Evolutionary conservation across 495 filamentous ascomycete genomes (phyloP).

Genomic region (Hyaloscypha finlandica): DNA sequence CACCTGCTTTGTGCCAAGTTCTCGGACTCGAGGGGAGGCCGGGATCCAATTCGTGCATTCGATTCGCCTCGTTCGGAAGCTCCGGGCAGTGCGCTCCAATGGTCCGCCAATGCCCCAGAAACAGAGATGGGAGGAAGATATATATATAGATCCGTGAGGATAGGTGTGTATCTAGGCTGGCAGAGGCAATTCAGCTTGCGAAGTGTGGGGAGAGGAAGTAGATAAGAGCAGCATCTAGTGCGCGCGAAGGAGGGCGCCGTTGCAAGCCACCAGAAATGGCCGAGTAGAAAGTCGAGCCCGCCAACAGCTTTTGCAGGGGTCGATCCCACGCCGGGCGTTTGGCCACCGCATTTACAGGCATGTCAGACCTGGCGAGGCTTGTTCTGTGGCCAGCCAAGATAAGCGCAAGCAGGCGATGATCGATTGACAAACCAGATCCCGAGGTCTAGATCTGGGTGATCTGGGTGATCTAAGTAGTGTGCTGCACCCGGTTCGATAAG

Average conservation of each 20-base stretch:
- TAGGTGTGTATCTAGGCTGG: not conserved
- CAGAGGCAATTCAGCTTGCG: not conserved
- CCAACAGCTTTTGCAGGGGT: not conserved
- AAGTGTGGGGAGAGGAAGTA: not conserved
- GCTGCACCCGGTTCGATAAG: too few relatives aligned
- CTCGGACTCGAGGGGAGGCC: not conserved
- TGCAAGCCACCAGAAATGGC: not conserved
- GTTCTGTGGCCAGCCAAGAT: not conserved
- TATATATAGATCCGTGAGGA: not conserved
- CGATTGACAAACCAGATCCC: not conserved
- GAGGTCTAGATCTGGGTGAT: not conserved
- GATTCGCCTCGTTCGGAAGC: not conserved
- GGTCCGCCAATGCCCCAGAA: not conserved
- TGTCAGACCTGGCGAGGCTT: too few relatives aligned
- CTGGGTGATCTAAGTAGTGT: too few relatives aligned
- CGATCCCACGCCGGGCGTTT: not conserved
- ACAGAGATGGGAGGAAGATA: not conserved
- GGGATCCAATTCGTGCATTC: not conserved
- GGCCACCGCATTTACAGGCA: too few relatives aligned
- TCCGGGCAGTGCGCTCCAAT: not conserved
- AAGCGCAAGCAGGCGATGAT: not conserved
- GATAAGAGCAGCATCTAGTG: not conserved
- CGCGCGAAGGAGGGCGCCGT: not conserved
- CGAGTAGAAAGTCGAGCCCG: not conserved
- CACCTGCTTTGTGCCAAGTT: not conserved